Percentiles rank a stretch among this genome's conserved stretches.
These are phyloP conservation scores for Thozetella sp. DNA, from an alignment of 495 filamentous ascomycete species.

Conservation along the genomic window DNA sequence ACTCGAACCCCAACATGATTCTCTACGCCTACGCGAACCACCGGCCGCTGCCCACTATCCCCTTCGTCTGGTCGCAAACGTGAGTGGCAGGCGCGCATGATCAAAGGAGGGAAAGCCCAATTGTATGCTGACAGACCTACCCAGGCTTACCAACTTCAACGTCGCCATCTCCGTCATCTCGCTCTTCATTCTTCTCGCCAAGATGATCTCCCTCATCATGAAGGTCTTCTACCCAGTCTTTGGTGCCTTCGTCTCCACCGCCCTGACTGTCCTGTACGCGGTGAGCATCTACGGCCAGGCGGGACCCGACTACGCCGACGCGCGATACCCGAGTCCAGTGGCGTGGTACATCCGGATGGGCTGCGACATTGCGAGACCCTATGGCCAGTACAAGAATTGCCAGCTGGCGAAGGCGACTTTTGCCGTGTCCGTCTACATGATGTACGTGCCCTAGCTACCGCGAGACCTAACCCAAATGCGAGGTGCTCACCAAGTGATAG, in stretches of 20 bases:
- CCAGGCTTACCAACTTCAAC: conserved; percentile 78
- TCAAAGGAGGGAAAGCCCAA: not conserved
- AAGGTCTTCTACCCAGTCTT: conserved; percentile 73
- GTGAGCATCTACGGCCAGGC: conserved; percentile 73
- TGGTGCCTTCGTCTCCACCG: conserved; percentile 57
- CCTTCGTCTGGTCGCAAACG: conserved; percentile 83
- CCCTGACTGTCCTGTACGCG: conserved; percentile 64
- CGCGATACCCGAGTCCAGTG: conserved; percentile 63
- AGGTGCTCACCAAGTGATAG: conserved; percentile 28
- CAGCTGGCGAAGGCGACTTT: conserved; percentile 76
- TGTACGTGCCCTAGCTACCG: conserved; percentile 68
- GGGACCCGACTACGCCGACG: conserved; percentile 78
- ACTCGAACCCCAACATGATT: conserved; percentile 73
- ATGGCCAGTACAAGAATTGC: conserved; percentile 66
- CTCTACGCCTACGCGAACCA: conserved; percentile 81
- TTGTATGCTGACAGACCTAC: conserved; percentile 9
- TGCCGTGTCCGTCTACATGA: conserved; percentile 67
- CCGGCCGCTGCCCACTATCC: conserved; percentile 59
- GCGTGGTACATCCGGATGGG: conserved; percentile 85
- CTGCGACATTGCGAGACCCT: conserved; percentile 64
- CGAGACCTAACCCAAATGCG: not conserved
- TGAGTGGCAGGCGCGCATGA: conserved; percentile 46
- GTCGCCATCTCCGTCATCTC: conserved; percentile 79
- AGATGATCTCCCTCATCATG: conserved; percentile 69
- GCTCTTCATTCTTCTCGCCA: conserved; percentile 67